Base-by-base conservation (phyloP, 2,329 filamentous ascomycete species). In the Trichoderma atroviride region DNA sequence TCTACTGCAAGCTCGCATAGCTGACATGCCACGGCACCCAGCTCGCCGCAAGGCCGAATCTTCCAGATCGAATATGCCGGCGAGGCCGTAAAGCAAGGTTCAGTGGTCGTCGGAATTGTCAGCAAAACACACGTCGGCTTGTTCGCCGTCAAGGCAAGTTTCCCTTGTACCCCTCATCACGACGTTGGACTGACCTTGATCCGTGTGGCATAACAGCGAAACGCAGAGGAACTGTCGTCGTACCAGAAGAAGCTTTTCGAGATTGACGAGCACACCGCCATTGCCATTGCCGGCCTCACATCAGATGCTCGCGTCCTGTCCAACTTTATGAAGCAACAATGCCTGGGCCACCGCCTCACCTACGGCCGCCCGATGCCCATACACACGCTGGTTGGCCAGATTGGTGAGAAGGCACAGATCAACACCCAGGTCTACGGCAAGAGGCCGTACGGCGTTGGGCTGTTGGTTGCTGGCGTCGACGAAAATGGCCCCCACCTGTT, bases 281-380 rank as follows among this genome's bases (percentile, higher is more conserved):
- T 99, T 77, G 94, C 95, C 77, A 96, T 99, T 77, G 96, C 96
- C 74, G 96, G 96, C 76, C 92, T 99, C 72, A 96, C 96, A 74
- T 97, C 95, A 70, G 96, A 99, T 82, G 96, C 95, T 79, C 96
- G 96, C 78, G 96, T 99, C 76, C 94, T 99, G 76, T 97, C 94
- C 86, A 99, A 99, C 89, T 99, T 97, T 86, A 98, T 99, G 95
- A 98, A 97, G 86, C 94, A 97, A 84, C 96, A 98, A 84, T 97
- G 93, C 73, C 93, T 99, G 77, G 92, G 93, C 77, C 95, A 96
- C 77, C 94, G 95, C 81, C 91, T 99, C 76, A 97, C 94, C 69
- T 98, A 97, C 85, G 95, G 93, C 83, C 94, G 96, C 74, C 90
- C 94, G 74, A 96, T 99, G 79, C 93, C 94, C 37, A 86, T 98